Conservation (phyloP, 768 basidiomycete species). For the Mycena epipterygia region DNA sequence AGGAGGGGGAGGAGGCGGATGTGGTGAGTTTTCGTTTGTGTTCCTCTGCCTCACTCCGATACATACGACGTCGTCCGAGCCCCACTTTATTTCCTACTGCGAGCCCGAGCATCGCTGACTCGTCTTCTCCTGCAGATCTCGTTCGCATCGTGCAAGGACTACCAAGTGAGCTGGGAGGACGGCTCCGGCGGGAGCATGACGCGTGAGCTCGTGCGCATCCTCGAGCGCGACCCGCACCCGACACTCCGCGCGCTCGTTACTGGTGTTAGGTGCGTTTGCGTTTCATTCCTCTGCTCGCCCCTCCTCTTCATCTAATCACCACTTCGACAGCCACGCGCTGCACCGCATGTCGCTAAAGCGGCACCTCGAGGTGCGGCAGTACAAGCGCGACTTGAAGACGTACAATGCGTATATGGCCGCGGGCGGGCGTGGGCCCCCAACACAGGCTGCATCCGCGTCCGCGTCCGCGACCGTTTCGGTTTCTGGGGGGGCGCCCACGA, state of each 20-base stretch:
- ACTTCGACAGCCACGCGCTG: slow-evolving; percentile 21
- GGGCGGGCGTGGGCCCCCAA: too few relatives aligned
- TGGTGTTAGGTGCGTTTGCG: slow-evolving; percentile 17
- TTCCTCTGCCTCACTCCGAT: background rate
- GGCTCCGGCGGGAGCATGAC: slow-evolving; percentile 33
- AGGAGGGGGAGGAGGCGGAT: slow-evolving; percentile 15
- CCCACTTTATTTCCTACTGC: too few relatives aligned
- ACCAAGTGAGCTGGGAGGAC: slow-evolving; percentile 33
- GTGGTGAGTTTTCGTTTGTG: slow-evolving; percentile 18
- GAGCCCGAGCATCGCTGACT: background rate
- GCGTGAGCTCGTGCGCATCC: slow-evolving; percentile 31
- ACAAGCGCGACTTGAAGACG: slow-evolving; percentile 25
- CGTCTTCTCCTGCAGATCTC: slow-evolving; percentile 19
- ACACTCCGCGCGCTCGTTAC: slow-evolving; percentile 24
- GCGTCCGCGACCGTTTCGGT: too few relatives aligned
- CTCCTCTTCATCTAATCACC: background rate
- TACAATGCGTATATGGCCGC: slow-evolving; percentile 6
- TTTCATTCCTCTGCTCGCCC: too few relatives aligned
- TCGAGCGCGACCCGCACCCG: slow-evolving; percentile 32
- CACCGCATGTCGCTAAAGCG: slow-evolving; percentile 31
- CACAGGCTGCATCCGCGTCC: too few relatives aligned
- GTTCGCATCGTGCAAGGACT: slow-evolving; percentile 32
- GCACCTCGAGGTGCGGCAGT: slow-evolving; percentile 19
- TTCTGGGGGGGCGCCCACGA: slow-evolving; percentile 1
- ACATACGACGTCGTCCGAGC: too few relatives aligned